phyloP scores from a whole-genome alignment of 179 eudicot genomes.

The Carnegiea gigantea region DNA sequence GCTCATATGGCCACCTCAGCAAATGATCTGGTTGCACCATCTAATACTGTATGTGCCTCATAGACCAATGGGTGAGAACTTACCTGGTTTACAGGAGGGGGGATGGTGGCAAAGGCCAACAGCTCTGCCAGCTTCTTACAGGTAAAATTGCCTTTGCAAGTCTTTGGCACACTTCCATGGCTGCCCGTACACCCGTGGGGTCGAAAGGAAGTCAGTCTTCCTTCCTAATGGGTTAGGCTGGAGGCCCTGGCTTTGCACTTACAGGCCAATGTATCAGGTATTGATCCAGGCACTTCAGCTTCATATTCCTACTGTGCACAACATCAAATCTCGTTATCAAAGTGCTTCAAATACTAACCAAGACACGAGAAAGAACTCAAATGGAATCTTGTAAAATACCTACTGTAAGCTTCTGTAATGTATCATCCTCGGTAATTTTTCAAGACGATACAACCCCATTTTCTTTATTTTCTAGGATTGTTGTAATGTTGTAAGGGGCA shows the following conservation, averaged over 20 bases:
- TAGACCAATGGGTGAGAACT: neutral
- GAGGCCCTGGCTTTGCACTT: slow-evolving; percentile 36
- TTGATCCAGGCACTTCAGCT: slow-evolving; percentile 58
- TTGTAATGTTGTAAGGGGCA: too few species aligned
- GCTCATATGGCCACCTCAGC: slow-evolving; percentile 53
- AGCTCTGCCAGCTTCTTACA: slow-evolving; percentile 41
- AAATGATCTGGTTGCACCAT: too few species aligned
- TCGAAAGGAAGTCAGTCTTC: slow-evolving; percentile 47
- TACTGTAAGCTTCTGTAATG: neutral
- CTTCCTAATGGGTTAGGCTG: slow-evolving; percentile 32
- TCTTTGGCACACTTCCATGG: slow-evolving; percentile 63
- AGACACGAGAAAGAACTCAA: neutral
- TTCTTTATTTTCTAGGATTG: too few species aligned
- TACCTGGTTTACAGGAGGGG: slow-evolving; percentile 73
- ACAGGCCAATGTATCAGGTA: slow-evolving; percentile 70
- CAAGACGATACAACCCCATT: too few species aligned
- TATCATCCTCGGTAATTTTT: neutral
- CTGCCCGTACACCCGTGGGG: slow-evolving; percentile 53
- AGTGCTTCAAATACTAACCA: too few species aligned
- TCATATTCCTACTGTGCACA: slow-evolving; percentile 39
- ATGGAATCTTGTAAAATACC: neutral
- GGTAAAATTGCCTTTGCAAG: slow-evolving; percentile 57
- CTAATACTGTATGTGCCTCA: too few species aligned
- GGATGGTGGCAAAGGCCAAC: slow-evolving; percentile 48
- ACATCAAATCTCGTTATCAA: neutral